Conservation (phyloP, 2,329 filamentous ascomycete species). For the Geosmithia putterillii region DNA sequence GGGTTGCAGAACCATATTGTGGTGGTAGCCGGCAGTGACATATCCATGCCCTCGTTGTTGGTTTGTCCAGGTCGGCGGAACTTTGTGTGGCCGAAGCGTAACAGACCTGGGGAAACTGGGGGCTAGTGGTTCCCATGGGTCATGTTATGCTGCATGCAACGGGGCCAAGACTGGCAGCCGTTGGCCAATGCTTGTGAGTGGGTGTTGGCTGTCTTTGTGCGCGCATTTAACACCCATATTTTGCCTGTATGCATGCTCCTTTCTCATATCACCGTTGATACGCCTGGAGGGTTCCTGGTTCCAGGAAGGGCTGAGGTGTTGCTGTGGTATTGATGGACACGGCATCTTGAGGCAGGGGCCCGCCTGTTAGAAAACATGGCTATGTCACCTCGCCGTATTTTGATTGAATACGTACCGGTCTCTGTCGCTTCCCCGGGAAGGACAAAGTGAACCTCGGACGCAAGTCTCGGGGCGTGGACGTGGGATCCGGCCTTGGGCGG, state of each 20-base stretch:
- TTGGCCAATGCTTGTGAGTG: too few species aligned
- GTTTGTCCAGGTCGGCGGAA: not conserved
- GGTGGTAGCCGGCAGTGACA: not conserved
- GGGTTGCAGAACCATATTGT: not conserved
- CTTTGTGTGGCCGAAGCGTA: too few species aligned
- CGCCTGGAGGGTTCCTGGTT: conserved; percentile 12
- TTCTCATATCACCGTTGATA: not conserved
- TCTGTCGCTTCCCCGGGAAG: conserved; percentile 13
- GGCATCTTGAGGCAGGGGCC: conserved; percentile 7
- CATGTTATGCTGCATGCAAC: too few species aligned
- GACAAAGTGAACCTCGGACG: conserved; percentile 15
- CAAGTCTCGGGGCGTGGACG: conserved; percentile 11
- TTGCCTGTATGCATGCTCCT: too few species aligned
- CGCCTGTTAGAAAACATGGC: not conserved
- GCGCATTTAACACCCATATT: too few species aligned
- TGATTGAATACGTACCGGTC: conserved; percentile 9
- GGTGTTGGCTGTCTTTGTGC: too few species aligned
- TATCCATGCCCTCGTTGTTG: not conserved
- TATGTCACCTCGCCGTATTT: not conserved
- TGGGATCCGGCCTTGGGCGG: conserved; percentile 9
- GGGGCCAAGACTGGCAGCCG: too few species aligned
- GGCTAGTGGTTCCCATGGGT: too few species aligned
- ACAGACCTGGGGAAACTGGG: too few species aligned
- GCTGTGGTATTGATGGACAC: conserved; percentile 13
- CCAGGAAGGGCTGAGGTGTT: conserved; percentile 21